Evolutionary conservation across 306 rosid genomes (phyloP), one percentile per base, ranked within the genome.

Genomic region (Casuarina cunninghamiana): DNA sequence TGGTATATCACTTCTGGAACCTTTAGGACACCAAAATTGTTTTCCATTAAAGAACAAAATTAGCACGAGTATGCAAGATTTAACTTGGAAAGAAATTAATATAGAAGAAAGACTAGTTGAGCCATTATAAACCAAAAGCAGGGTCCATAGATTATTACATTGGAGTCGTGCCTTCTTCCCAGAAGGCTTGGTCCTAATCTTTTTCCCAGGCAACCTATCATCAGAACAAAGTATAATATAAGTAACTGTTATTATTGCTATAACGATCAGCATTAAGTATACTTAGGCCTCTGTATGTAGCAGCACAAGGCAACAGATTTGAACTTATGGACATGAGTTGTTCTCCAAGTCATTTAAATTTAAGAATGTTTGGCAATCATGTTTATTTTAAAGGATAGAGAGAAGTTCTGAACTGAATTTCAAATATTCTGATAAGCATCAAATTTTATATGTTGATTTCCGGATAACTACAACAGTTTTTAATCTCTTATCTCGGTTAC

Each of bases 1-100:
- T 82, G 90, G 87, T 86, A 96, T 79, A 96, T 86, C 53, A 96
- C 98, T 81, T 93, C 97, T 83, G 96, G 99, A 80, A 96, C 91
- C 99, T 96, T n/a, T 61, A 41, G 83, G 85, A 81, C 69, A 41
- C 68, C 80, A 81, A 74, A 72, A 46, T 49, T 57, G 80, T 74
- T 69, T 78, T 79, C 76, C 67, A 73, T 85, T 65, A 82, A 73
- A 53, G 75, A 44, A 50, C 13, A 75, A 55, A 62, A 37, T 78
- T 62, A 43, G 73, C 53, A 75, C 26, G 60, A 83, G 71, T 10
- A 32, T 60, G 1, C 35, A 60, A 32, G 21, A 66, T 39, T 39
- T 66, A 11, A 26, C 16, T 17, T 17, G 32, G 71, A n/a, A 60
- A 12, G 2, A 5, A 10, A 46, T 5, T 6, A 4, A 13, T 38